Evolutionary conservation across 805 yeast species (phyloP).

Genomic region (Starmerella powellii): DNA sequence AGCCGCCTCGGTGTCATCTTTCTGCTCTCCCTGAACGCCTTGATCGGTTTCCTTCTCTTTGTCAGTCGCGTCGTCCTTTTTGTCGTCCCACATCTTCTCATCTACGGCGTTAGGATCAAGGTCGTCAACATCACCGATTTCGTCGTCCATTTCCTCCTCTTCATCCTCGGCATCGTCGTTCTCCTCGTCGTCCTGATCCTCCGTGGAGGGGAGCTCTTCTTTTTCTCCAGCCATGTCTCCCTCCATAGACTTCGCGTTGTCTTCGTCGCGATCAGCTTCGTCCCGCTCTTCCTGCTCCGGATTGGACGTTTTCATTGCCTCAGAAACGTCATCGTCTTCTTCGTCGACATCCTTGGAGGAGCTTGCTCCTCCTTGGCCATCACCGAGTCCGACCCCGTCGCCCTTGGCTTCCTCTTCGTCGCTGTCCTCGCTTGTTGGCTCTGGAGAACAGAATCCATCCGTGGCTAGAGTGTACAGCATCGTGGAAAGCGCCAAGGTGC

Average conservation of each 20-base stretch:
- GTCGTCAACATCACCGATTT: conserved; percentile 77
- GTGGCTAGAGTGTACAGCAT: conserved; percentile 51
- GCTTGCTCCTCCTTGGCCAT: conserved; percentile 78
- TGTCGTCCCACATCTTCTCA: conserved; percentile 97
- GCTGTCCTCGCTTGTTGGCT: conserved; percentile 52
- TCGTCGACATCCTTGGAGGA: conserved; percentile 67
- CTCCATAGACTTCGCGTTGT: conserved; percentile 85
- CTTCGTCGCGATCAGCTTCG: conserved; percentile 48
- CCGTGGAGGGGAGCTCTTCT: conserved; percentile 59
- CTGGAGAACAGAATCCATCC: conserved; percentile 88
- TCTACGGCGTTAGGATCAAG: conserved; percentile 90
- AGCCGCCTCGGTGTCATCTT: conserved; percentile 31
- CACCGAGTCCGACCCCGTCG: conserved; percentile 87
- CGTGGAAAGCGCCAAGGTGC: conserved; percentile 47
- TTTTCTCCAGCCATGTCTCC: conserved; percentile 95
- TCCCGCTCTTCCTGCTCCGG: conserved; percentile 39
- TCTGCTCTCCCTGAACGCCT: conserved; percentile 37
- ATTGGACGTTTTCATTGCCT: conserved; percentile 58
- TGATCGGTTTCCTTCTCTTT: conserved; percentile 73
- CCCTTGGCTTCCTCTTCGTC: conserved; percentile 45
- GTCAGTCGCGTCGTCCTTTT: conserved; percentile 51
- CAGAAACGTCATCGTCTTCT: conserved; percentile 81
- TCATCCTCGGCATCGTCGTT: conserved; percentile 43
- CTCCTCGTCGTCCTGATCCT: conserved; percentile 35
- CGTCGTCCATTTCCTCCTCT: conserved; percentile 65